Conservation (phyloP, 345 rosid genomes). For the Diplotaxis tenuifolia region DNA sequence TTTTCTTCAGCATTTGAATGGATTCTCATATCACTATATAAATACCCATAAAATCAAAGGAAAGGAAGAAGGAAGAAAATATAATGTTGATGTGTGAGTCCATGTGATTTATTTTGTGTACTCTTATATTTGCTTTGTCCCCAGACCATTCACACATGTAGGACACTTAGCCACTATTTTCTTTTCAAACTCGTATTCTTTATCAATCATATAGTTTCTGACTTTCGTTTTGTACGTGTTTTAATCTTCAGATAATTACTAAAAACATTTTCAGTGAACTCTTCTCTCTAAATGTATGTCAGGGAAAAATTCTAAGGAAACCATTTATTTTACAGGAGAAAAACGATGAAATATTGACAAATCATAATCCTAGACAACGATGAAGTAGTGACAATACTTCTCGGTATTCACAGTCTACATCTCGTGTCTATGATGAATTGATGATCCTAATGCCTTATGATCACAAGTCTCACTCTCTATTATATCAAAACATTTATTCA, state of each 20-base stretch:
- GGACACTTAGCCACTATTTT: constrained; percentile 9
- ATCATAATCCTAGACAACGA: no score
- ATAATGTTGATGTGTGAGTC: constrained; percentile 26
- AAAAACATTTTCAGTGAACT: neutral
- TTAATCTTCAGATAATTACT: neutral
- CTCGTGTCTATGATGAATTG: no score
- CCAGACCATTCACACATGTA: constrained; percentile 25
- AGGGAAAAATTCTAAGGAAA: neutral
- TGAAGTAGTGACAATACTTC: no score
- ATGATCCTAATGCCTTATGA: no score
- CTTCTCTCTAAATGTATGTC: neutral
- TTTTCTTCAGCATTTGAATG: neutral
- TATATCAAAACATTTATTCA: no score
- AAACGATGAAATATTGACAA: neutral
- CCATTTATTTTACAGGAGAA: no score
- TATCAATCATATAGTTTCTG: neutral
- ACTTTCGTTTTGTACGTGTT: neutral
- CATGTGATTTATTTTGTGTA: constrained; percentile 32
- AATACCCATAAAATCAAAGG: neutral
- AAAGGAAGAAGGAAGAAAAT: neutral
- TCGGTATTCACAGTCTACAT: neutral
- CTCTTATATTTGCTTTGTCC: constrained; percentile 15
- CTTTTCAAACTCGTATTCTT: neutral
- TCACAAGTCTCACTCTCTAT: no score
- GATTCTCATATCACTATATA: neutral